Evolutionary conservation across 306 rosid genomes (phyloP).

Genomic region (Corylus americana): DNA sequence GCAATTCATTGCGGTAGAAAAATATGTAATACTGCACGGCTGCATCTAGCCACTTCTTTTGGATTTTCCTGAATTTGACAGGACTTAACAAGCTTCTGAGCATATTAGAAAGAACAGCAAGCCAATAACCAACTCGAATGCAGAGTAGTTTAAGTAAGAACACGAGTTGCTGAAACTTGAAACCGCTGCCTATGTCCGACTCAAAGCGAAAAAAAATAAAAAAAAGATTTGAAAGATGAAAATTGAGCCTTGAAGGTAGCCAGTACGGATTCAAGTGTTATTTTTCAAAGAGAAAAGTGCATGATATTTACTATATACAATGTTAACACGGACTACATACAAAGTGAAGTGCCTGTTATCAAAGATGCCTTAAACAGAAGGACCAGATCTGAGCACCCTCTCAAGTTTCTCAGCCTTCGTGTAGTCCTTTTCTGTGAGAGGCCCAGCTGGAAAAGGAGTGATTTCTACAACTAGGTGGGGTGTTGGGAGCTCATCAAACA

Average conservation of each 20-base stretch:
- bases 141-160: neutral
- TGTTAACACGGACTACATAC: neutral
- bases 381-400: constrained; percentile 85
- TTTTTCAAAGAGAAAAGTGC: neutral
- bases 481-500: constrained; percentile 94
- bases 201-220: too few relatives aligned
- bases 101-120: neutral
- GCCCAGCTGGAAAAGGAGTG: constrained; percentile 85
- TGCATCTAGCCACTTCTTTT: neutral
- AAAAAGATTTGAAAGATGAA: neutral
- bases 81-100: neutral
- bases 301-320: neutral
- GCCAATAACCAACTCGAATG: neutral
- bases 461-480: constrained; percentile 85
- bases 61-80: neutral
- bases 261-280: neutral
- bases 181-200: too few relatives aligned
- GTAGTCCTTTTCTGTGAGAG: constrained; percentile 77
- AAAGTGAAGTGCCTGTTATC: neutral
- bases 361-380: constrained; percentile 55
- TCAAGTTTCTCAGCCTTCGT: constrained; percentile 90
- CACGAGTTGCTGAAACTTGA: too few relatives aligned
- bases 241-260: neutral
- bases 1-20: neutral
- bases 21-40: neutral